phyloP scores from a whole-genome alignment of 1,284 basidiomycete genomes.

The Naganishia albida region DNA sequence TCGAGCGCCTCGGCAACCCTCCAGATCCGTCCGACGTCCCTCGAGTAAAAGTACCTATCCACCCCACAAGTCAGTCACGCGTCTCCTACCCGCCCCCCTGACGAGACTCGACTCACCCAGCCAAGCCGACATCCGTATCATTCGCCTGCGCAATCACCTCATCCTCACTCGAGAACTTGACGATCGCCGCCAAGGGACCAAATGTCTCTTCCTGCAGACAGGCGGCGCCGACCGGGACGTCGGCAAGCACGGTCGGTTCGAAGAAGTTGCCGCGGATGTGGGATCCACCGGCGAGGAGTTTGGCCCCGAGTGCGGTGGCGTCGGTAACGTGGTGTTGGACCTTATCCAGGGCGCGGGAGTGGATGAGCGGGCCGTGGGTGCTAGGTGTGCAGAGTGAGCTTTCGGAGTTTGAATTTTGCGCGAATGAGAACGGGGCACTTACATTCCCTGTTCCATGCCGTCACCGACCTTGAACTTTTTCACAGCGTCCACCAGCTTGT shows the following conservation, averaged over 20 bases:
- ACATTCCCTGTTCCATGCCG: conserved; percentile 78
- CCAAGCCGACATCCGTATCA: conserved; percentile 78
- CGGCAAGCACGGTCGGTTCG: conserved; percentile 82
- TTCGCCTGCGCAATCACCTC: conserved; percentile 88
- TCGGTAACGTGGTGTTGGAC: conserved; percentile 84
- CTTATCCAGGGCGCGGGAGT: conserved; percentile 81
- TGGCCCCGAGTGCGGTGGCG: conserved; percentile 78
- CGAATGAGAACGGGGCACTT: conserved; percentile 46
- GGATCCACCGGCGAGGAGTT: conserved; percentile 83
- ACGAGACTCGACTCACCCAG: conserved; percentile 58
- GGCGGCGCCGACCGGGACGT: conserved; percentile 70
- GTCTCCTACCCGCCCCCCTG: not conserved
- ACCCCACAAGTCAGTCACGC: not conserved
- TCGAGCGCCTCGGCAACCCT: conserved; percentile 96
- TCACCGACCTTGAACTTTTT: conserved; percentile 88
- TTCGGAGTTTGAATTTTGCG: not conserved
- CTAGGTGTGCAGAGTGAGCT: conserved; percentile 14
- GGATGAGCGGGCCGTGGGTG: conserved; percentile 94
- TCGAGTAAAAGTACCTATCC: conserved; percentile 75
- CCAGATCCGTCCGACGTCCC: conserved; percentile 88
- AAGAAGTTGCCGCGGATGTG: conserved; percentile 69
- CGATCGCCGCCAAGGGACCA: conserved; percentile 65
- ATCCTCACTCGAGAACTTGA: conserved; percentile 87
- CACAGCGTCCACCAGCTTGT: conserved; percentile 59
- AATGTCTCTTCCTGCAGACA: conserved; percentile 82